Conservation (phyloP, 345 rosid species). For the Zanthoxylum bungeanum region DNA sequence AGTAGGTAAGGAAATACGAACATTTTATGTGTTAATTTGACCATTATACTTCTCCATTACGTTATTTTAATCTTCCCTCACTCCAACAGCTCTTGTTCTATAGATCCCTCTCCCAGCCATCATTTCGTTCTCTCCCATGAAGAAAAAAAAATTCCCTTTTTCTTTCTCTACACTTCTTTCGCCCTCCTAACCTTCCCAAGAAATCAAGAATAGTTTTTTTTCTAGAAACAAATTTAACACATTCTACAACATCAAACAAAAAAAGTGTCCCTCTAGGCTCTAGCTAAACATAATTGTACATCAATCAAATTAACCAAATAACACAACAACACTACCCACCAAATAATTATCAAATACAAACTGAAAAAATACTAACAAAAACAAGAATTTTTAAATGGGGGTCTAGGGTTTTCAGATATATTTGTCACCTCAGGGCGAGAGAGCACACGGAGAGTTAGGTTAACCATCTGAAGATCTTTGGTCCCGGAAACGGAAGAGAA, state of each 20-base stretch:
- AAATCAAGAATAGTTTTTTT: neutral
- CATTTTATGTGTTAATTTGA: neutral
- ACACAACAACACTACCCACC: neutral
- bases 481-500: slow-evolving; percentile 96
- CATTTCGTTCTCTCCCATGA: neutral
- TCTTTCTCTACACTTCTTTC: neutral
- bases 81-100: neutral
- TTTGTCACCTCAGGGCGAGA: slow-evolving; percentile 75
- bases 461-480: slow-evolving; percentile 98
- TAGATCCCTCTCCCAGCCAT: neutral
- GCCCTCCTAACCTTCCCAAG: neutral
- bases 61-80: neutral
- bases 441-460: slow-evolving; percentile 95
- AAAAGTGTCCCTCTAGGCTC: too few relatives aligned
- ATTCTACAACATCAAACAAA: neutral
- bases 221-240: neutral
- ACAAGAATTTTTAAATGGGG: neutral
- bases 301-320: neutral
- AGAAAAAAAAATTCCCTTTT: neutral
- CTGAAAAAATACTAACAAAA: neutral
- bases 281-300: neutral
- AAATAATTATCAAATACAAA: neutral
- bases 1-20: neutral
- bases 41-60: neutral
- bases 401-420: neutral